Evolutionary conservation across 2,329 filamentous ascomycete genomes (phyloP).

Genomic region (Botrytis byssoidea): DNA sequence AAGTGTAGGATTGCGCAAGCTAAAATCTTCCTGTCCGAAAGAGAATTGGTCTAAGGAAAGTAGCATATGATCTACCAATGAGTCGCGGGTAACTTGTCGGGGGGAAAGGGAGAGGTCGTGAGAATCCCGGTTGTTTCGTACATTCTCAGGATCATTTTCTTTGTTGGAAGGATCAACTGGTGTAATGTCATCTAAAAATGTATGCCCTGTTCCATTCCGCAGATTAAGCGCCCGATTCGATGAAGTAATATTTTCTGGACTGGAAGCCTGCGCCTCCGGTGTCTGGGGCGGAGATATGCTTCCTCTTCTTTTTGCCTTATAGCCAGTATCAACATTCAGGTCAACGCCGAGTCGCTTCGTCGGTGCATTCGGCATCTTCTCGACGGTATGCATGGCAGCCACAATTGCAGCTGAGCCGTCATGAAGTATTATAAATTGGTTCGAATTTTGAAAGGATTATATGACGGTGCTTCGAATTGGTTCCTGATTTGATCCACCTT

Average conservation of each 20-base stretch:
- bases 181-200: constrained; percentile 41
- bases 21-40: constrained; percentile 45
- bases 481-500: not conserved
- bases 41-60: constrained; percentile 85
- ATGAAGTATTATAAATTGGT: constrained; percentile 21
- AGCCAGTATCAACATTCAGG: constrained; percentile 36
- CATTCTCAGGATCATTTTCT: constrained; percentile 30
- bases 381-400: constrained; percentile 34
- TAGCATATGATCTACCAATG: constrained; percentile 93
- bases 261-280: constrained; percentile 30
- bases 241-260: constrained; percentile 31
- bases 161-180: constrained; percentile 35
- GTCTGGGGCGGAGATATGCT: constrained; percentile 34
- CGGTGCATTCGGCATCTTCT: constrained; percentile 30
- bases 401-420: constrained; percentile 23
- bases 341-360: constrained; percentile 35
- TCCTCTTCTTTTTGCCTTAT: constrained; percentile 33
- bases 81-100: constrained; percentile 77
- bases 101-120: constrained; percentile 84
- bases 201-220: constrained; percentile 32
- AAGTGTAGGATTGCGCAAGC: constrained; percentile 32
- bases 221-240: constrained; percentile 34
- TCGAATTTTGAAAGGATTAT: not conserved
- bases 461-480: not conserved
- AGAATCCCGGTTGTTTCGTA: constrained; percentile 32